Evolutionary conservation across 1,284 basidiomycete species (phyloP).

Genomic region (Cutaneotrichosporon cyanovorans): DNA sequence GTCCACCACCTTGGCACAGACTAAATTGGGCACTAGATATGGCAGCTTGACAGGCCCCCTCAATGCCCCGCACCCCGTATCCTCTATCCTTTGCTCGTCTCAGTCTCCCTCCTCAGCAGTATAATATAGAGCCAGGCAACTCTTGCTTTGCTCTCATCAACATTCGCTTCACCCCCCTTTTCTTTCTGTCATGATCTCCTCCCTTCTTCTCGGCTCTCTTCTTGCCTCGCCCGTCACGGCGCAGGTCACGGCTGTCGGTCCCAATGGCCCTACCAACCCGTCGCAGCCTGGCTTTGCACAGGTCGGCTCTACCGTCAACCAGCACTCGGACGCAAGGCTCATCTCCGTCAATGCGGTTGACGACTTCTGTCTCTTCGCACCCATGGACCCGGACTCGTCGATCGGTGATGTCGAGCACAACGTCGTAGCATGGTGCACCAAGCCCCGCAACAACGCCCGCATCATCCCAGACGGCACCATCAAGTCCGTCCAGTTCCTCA

Average conservation of each 20-base stretch:
- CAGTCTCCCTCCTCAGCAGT: too few species aligned
- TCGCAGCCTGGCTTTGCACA: constrained; percentile 24
- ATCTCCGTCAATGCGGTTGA: constrained; percentile 41
- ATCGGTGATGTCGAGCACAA: constrained; percentile 39
- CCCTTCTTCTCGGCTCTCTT: constrained; percentile 1
- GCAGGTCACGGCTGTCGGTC: constrained; percentile 34
- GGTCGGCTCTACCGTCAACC: constrained; percentile 37
- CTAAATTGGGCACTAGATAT: too few species aligned
- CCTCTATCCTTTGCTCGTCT: too few species aligned
- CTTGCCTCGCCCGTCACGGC: constrained; percentile 7
- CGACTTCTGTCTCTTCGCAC: constrained; percentile 45
- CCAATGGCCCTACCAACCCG: constrained; percentile 46
- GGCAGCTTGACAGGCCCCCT: too few species aligned
- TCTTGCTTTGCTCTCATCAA: background rate
- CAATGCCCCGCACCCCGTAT: too few species aligned
- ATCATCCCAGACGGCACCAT: constrained; percentile 44
- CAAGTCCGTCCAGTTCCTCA: constrained; percentile 39
- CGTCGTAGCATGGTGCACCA: constrained; percentile 40
- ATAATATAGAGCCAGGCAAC: background rate
- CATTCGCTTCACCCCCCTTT: background rate
- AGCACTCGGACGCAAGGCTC: constrained; percentile 40
- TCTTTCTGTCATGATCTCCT: constrained; percentile 1
- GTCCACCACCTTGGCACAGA: too few species aligned
- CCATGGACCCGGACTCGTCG: constrained; percentile 26
- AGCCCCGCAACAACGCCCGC: constrained; percentile 33